These are phyloP conservation scores for Candida chilensis DNA, from an alignment of 805 yeast species.

Conservation along the genomic window DNA sequence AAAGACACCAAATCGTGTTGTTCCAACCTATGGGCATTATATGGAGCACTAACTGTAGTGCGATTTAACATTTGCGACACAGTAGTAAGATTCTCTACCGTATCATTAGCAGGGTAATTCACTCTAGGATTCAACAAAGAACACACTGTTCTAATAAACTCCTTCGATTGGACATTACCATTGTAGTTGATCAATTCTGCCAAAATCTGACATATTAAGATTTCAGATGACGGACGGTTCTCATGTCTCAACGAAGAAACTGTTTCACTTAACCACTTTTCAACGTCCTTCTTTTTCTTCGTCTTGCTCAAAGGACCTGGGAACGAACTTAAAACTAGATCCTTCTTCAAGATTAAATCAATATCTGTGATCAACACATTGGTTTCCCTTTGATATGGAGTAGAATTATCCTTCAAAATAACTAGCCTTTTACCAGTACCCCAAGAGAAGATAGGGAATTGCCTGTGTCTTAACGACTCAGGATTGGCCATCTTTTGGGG, in stretches of 20 bases:
- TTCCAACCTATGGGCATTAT: slow-evolving; percentile 13
- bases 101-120: slow-evolving; percentile 9
- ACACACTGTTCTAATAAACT: slow-evolving; percentile 21
- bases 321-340: slow-evolving; percentile 24
- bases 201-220: slow-evolving; percentile 2
- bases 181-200: slow-evolving; percentile 15
- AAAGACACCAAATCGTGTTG: slow-evolving; percentile 9
- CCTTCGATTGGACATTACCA: slow-evolving; percentile 16
- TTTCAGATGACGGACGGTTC: no score
- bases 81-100: slow-evolving; percentile 7
- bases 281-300: slow-evolving; percentile 58
- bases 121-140: slow-evolving; percentile 32
- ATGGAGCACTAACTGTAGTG: slow-evolving; percentile 5
- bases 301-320: slow-evolving; percentile 61
- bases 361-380: slow-evolving; percentile 12
- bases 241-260: slow-evolving; percentile 5
- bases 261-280: slow-evolving; percentile 51
- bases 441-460: slow-evolving; percentile 75
- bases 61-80: slow-evolving; percentile 6
- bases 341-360: slow-evolving; percentile 13
- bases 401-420: slow-evolving; percentile 20
- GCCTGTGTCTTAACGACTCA: slow-evolving; percentile 45
- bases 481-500: slow-evolving; percentile 33
- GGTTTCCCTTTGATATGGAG: slow-evolving; percentile 14
- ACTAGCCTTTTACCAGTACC: slow-evolving; percentile 21